Conservation (phyloP, 768 basidiomycete genomes). For the Zangia roseola region DNA sequence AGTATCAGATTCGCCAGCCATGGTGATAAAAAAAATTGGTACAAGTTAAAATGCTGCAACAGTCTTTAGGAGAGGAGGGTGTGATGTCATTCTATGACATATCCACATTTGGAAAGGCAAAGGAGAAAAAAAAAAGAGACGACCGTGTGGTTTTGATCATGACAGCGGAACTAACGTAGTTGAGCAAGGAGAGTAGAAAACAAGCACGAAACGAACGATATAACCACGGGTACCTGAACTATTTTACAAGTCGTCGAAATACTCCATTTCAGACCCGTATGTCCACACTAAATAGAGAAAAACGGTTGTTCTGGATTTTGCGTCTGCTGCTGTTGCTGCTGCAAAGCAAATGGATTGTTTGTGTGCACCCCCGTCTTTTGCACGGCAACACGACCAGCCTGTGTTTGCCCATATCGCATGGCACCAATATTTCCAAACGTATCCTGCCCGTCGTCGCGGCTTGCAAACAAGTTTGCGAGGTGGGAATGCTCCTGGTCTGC, state of each 20-base stretch:
- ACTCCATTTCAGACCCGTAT: not conserved
- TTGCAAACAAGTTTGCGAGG: slow-evolving; percentile 81
- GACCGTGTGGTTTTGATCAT: too few relatives aligned
- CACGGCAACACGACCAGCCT: slow-evolving; percentile 46
- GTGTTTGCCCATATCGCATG: slow-evolving; percentile 67
- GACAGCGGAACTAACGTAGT: not conserved
- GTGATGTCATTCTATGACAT: slow-evolving; percentile 24
- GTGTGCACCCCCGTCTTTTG: slow-evolving; percentile 47
- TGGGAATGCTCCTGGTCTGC: slow-evolving; percentile 71
- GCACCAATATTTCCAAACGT: slow-evolving; percentile 91
- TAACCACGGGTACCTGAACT: not conserved
- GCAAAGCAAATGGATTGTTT: slow-evolving; percentile 64
- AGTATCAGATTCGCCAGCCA: slow-evolving; percentile 14
- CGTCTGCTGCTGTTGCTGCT: slow-evolving; percentile 52
- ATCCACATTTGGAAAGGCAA: slow-evolving; percentile 19
- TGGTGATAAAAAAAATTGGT: not conserved
- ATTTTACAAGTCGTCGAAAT: slow-evolving; percentile 11
- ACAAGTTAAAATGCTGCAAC: too few relatives aligned
- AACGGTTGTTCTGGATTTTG: slow-evolving; percentile 70
- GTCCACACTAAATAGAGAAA: slow-evolving; percentile 59
- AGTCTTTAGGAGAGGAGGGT: not conserved
- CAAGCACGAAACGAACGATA: slow-evolving; percentile 17
- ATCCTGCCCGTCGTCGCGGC: slow-evolving; percentile 89
- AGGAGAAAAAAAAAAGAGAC: too few relatives aligned
- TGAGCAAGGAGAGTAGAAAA: slow-evolving; percentile 5